Evolutionary conservation across 768 basidiomycete genomes (phyloP), one percentile per base, ranked within the genome.

Genomic region (Xerocomellus chrysenteron): DNA sequence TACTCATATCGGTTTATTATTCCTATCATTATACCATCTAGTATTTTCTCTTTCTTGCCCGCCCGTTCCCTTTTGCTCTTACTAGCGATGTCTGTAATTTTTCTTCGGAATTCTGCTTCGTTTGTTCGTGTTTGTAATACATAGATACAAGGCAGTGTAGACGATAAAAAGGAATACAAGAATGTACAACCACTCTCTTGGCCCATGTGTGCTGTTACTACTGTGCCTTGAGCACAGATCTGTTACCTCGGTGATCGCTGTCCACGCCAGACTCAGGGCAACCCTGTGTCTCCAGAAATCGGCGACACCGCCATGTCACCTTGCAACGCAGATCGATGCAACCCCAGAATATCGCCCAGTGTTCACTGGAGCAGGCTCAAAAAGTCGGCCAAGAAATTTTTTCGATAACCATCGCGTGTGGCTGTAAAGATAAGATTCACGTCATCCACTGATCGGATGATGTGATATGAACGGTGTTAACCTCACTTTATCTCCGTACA

Each of bases 11-110:
- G 2, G 32, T 48, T 57, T 57, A 40, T 59, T 67, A 48, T 56
- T 58, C 50, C 42, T 68, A 68, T 67, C 67, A 50, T 68, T 68
- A 68, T 67, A 57, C 52, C 65, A 24, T 52, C 21, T 52, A 44
- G 21, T 60, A 50, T 33, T 7, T n/a, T 30, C 28, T 3, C 17
- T 13, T 19, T 11, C 24, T 32, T 35, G 8, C 32, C 17, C 6
- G 10, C 26, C 26, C 3, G 26, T 26, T 14, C 5, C 17, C 32
- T 17, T 50, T 16, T 39, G 16, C 35, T 48, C 52, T 45, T n/a
- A 4, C 44, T 47, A 24, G 14, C 37, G 44, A 26, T n/a, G 9
- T 33, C 6, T n/a, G 11, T 48, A 13, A 24, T 26, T 47, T 63
- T 49, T 17, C 2, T 33, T 58, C n/a, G 43, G 47, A 46, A 37